Percentiles rank a stretch among this genome's conserved stretches.
These are phyloP conservation scores for Yamadazyma friedrichii DNA, from an alignment of 1,139 yeast species.

Conservation along the genomic window DNA sequence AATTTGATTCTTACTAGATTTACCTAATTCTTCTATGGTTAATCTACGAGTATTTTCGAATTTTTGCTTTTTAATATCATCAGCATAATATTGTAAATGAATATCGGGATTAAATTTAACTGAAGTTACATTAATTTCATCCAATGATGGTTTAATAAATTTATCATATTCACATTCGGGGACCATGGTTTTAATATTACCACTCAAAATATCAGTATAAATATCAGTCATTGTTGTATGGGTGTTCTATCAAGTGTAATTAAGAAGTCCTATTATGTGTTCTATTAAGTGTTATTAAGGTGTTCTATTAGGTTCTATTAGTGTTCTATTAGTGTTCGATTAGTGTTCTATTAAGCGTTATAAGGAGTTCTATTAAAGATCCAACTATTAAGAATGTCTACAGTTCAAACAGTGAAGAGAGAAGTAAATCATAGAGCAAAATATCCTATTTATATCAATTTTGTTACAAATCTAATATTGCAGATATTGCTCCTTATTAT, in stretches of 20 bases:
- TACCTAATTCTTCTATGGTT: slow-evolving; percentile 49
- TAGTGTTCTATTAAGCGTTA: no score
- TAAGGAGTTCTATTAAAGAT: no score
- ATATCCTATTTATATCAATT: no score
- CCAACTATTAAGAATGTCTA: no score
- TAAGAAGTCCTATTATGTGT: neutral
- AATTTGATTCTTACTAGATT: slow-evolving; percentile 36
- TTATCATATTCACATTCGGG: slow-evolving; percentile 10
- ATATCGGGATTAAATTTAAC: slow-evolving; percentile 39
- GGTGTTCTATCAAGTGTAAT: neutral
- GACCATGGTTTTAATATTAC: slow-evolving; percentile 3
- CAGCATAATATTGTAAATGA: slow-evolving; percentile 42
- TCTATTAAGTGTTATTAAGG: no score
- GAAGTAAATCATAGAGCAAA: no score
- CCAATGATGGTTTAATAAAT: slow-evolving; percentile 1
- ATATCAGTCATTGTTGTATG: slow-evolving; percentile 2
- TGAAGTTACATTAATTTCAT: neutral
- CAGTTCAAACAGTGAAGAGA: no score
- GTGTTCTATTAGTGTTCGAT: no score
- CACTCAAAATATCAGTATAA: slow-evolving; percentile 2
- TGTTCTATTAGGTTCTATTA: no score
- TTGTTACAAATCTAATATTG: no score
- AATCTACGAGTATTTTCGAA: slow-evolving; percentile 37
- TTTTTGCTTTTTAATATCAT: slow-evolving; percentile 22
- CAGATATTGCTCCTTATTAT: slow-evolving; percentile 7